A percentile compares a stretch with the other conserved stretches of the same genome.
Evolutionary conservation across 192 early-diverging fungal genomes (phyloP).

Genomic region (Podochytrium sp.): DNA sequence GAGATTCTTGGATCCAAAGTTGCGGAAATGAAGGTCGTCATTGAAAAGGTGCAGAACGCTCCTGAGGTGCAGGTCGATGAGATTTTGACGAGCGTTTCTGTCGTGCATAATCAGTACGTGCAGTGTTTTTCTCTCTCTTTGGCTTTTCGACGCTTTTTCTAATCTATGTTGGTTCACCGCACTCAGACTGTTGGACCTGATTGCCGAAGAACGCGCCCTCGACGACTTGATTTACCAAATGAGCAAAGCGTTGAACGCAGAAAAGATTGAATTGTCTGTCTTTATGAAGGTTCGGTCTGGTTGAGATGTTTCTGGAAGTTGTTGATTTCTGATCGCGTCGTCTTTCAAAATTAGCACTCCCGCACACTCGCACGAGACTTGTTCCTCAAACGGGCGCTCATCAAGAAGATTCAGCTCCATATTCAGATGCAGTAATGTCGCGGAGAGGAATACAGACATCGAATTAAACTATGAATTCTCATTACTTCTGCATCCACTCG

Average conservation of each 20-base stretch:
- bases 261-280: slow-evolving; percentile 68
- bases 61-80: slow-evolving; percentile 72
- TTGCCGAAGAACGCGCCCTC: slow-evolving; percentile 87
- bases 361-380: slow-evolving; percentile 84
- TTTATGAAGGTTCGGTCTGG: slow-evolving; percentile 74
- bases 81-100: slow-evolving; percentile 59
- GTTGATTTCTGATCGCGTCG: neutral
- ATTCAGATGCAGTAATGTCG: slow-evolving; percentile 25
- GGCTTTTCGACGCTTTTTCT: neutral
- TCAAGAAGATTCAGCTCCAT: slow-evolving; percentile 47
- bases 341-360: slow-evolving; percentile 56
- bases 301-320: neutral
- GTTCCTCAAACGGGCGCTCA: slow-evolving; percentile 80
- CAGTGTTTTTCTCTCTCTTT: slow-evolving; percentile 9
- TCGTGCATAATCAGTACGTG: slow-evolving; percentile 70
- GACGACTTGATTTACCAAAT: slow-evolving; percentile 87
- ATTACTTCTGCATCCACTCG: no score
- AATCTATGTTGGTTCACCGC: neutral
- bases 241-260: slow-evolving; percentile 76
- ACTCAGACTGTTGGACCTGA: slow-evolving; percentile 78
- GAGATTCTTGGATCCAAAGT: slow-evolving; percentile 65
- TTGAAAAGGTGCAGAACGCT: slow-evolving; percentile 54
- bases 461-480: no score
- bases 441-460: no score
- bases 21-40: slow-evolving; percentile 57